A percentile compares a stretch with the other conserved stretches of the same genome.
These are phyloP conservation scores for Roridomyces roridus DNA, from an alignment of 768 basidiomycete genomes.

Conservation along the genomic window DNA sequence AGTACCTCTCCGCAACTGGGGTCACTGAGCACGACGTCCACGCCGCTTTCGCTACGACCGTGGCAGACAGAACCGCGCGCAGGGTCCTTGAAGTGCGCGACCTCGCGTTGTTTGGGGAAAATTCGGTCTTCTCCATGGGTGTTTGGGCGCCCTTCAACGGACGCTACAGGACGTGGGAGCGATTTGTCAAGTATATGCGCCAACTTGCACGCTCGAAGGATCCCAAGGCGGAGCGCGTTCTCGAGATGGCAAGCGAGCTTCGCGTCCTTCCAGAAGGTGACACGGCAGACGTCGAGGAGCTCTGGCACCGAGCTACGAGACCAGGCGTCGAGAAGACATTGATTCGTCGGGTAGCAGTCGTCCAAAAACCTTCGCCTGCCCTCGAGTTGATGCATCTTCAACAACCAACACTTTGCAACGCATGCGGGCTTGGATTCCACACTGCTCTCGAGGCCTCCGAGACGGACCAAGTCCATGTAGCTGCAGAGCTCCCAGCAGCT, in stretches of 20 bases:
- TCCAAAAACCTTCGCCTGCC: background rate
- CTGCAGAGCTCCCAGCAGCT: background rate
- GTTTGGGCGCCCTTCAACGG: conserved; percentile 8
- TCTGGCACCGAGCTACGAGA: too few species aligned
- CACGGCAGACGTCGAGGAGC: too few species aligned
- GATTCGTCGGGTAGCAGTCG: background rate
- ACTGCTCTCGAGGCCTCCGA: background rate
- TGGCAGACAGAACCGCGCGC: background rate
- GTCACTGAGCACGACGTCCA: background rate
- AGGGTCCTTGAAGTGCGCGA: background rate
- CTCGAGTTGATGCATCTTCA: background rate
- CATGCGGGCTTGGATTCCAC: background rate
- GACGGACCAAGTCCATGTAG: background rate
- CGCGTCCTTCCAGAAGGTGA: background rate
- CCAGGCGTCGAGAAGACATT: too few species aligned
- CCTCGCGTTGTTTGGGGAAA: conserved; percentile 1
- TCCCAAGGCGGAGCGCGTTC: background rate
- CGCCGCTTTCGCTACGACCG: conserved; percentile 5
- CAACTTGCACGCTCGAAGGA: background rate
- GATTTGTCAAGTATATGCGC: conserved; percentile 14
- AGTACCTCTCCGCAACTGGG: conserved; percentile 2
- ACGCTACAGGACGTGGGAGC: conserved; percentile 11
- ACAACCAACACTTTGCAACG: background rate
- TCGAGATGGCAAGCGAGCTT: background rate
- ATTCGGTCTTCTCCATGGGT: background rate